These are phyloP conservation scores for Phlebiopsis gigantea DNA, from an alignment of 768 basidiomycete species.

Conservation along the genomic window DNA sequence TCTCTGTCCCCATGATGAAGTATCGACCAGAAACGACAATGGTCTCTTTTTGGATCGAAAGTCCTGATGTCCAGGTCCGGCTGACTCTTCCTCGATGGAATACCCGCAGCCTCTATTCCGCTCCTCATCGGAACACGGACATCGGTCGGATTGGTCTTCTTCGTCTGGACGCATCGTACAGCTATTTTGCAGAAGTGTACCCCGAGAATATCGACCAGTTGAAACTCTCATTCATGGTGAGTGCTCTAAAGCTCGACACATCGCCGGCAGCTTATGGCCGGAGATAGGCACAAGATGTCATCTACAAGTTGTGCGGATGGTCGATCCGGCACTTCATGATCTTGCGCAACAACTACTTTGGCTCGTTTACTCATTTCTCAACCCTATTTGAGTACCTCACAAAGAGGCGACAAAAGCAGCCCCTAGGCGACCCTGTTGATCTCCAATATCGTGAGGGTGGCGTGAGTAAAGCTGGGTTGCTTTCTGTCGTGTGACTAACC, in stretches of 20 bases:
- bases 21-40: conserved; percentile 68
- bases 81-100: conserved; percentile 88
- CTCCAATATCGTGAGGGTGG: conserved; percentile 76
- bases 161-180: conserved; percentile 63
- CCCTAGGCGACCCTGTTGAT: conserved; percentile 76
- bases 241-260: conserved; percentile 17
- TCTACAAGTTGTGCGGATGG: conserved; percentile 81
- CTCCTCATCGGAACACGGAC: conserved; percentile 48
- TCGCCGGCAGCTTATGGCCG: not conserved
- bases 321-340: conserved; percentile 84
- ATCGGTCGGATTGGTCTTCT: conserved; percentile 57
- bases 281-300: conserved; percentile 43
- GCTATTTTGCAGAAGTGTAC: conserved; percentile 61
- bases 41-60: conserved; percentile 60
- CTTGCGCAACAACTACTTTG: conserved; percentile 90
- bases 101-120: conserved; percentile 67
- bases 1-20: conserved; percentile 60
- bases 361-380: conserved; percentile 88
- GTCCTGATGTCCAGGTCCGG: conserved; percentile 49
- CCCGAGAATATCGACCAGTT: conserved; percentile 77
- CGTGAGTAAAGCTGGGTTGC: conserved; percentile 46
- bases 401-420: conserved; percentile 49
- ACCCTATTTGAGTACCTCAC: conserved; percentile 83
- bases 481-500: not conserved
- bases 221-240: conserved; percentile 58